Evolutionary conservation across 805 yeast species (phyloP).

Genomic region (Starmerella khaoyaiensis): DNA sequence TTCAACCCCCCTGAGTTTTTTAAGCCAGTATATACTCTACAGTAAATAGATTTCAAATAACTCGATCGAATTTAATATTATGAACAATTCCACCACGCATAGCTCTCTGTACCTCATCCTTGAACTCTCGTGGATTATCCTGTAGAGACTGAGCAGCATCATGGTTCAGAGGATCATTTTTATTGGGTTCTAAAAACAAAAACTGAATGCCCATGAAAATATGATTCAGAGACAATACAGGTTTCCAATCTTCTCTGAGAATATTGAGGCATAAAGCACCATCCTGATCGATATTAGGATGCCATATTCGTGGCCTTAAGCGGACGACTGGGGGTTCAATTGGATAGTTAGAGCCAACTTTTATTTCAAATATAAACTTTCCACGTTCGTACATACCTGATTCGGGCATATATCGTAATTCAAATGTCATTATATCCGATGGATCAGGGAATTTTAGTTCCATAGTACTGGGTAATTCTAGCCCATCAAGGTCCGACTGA

Average conservation of each 20-base stretch:
- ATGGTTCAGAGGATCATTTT: slow-evolving; percentile 84
- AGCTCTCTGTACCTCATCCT: slow-evolving; percentile 41
- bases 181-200: slow-evolving; percentile 78
- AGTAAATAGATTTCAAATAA: slow-evolving; percentile 23
- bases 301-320: slow-evolving; percentile 63
- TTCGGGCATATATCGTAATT: slow-evolving; percentile 46
- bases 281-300: slow-evolving; percentile 81
- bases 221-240: slow-evolving; percentile 70
- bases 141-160: slow-evolving; percentile 59
- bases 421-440: slow-evolving; percentile 48
- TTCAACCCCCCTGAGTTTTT: slow-evolving; percentile 17
- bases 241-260: slow-evolving; percentile 91
- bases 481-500: slow-evolving; percentile 60
- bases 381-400: slow-evolving; percentile 68
- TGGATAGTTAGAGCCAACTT: slow-evolving; percentile 62
- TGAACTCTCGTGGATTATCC: slow-evolving; percentile 36
- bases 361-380: slow-evolving; percentile 52
- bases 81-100: slow-evolving; percentile 65
- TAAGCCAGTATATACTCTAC: not conserved
- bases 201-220: slow-evolving; percentile 75
- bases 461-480: slow-evolving; percentile 49
- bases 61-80: slow-evolving; percentile 49
- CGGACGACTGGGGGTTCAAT: slow-evolving; percentile 83
- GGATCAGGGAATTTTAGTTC: slow-evolving; percentile 39
- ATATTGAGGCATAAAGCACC: slow-evolving; percentile 90